A percentile compares a stretch with the other conserved stretches of the same genome.
phyloP scores from a whole-genome alignment of 768 basidiomycete species.

The Tephrocybe sp. region DNA sequence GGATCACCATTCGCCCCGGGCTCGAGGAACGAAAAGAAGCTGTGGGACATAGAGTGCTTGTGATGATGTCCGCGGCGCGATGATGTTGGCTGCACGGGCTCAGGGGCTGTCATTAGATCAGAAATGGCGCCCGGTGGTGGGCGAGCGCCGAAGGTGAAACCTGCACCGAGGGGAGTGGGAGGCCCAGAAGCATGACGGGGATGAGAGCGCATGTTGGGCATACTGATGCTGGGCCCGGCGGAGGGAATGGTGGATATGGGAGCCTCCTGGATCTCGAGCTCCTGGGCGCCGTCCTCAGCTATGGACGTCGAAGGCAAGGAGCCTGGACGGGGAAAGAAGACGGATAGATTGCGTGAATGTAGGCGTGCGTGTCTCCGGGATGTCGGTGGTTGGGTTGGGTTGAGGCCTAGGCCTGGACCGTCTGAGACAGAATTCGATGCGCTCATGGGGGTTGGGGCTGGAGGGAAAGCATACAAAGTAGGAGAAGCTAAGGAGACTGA shows the following conservation, averaged over 20 bases:
- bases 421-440: conserved; percentile 25
- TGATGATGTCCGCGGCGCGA: conserved; percentile 81
- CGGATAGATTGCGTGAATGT: conserved; percentile 88
- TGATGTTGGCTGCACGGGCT: conserved; percentile 26
- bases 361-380: conserved; percentile 62
- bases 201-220: conserved; percentile 36
- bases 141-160: conserved; percentile 68
- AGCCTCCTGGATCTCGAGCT: conserved; percentile 46
- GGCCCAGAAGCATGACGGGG: conserved; percentile 22
- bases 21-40: conserved; percentile 94
- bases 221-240: conserved; percentile 36
- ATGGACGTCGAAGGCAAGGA: conserved; percentile 58
- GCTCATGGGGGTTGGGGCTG: conserved; percentile 12
- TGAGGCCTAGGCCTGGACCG: conserved; percentile 12
- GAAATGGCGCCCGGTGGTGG: conserved; percentile 35
- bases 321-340: conserved; percentile 88
- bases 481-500: conserved; percentile 21
- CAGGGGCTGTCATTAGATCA: conserved; percentile 6
- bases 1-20: conserved; percentile 43
- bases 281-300: conserved; percentile 65
- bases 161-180: conserved; percentile 43
- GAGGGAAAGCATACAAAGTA: conserved; percentile 14
- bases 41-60: conserved; percentile 92
- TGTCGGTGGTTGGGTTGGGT: not conserved
- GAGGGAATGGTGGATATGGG: conserved; percentile 48